Evolutionary conservation across 208 protist species (phyloP).

Genomic region (Angomonas ambiguus): DNA sequence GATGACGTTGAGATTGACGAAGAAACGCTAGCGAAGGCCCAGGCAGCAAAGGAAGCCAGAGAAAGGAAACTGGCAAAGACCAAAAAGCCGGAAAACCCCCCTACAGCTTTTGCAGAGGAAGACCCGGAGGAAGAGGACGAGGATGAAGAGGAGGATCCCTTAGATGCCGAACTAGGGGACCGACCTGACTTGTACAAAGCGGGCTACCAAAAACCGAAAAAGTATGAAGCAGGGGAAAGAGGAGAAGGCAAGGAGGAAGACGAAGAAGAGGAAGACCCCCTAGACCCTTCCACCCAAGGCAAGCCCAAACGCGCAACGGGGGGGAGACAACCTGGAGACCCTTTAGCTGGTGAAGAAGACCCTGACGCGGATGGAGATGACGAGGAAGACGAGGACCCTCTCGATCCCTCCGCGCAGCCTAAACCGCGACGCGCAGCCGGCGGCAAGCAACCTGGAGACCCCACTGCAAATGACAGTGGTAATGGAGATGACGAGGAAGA

Average conservation of each 20-base stretch:
- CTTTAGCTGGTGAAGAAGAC: neutral
- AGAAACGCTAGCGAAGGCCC: neutral
- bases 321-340: neutral
- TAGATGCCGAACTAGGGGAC: constrained; percentile 10
- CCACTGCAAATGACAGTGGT: neutral
- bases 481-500: neutral
- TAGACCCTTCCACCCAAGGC: neutral
- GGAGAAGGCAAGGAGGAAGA: constrained; percentile 13
- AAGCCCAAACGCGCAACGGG: constrained; percentile 6
- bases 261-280: constrained; percentile 18
- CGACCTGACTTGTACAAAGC: constrained; percentile 11
- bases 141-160: constrained; percentile 5
- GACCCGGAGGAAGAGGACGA: neutral
- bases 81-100: neutral
- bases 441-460: neutral
- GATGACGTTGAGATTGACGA: constrained; percentile 11
- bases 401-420: neutral
- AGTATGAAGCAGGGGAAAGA: neutral
- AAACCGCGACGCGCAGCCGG: neutral
- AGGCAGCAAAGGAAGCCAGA: constrained; percentile 10
- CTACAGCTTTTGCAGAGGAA: neutral
- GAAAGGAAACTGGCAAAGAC: neutral
- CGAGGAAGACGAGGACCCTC: neutral
- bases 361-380: neutral
- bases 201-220: neutral